Evolutionary conservation across 1,284 basidiomycete species (phyloP).

Genomic region (Leccinum colubrinum): DNA sequence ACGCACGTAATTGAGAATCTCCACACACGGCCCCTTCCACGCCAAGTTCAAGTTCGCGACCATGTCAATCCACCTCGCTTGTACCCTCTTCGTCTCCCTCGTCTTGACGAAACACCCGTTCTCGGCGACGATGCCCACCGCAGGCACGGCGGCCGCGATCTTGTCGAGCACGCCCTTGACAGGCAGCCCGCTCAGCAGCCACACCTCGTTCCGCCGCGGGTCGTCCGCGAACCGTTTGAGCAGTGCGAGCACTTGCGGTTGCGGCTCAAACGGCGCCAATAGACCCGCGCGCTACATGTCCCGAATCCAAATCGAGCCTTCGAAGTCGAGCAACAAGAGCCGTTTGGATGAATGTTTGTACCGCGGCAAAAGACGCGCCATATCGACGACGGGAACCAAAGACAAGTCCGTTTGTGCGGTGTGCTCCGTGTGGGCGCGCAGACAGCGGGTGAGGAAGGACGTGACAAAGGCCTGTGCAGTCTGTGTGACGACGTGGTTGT

Average conservation of each 20-base stretch:
- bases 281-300: slow-evolving; percentile 47
- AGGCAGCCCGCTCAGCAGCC: slow-evolving; percentile 77
- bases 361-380: slow-evolving; percentile 50
- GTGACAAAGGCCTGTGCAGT: slow-evolving; percentile 84
- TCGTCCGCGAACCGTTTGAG: slow-evolving; percentile 66
- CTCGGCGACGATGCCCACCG: slow-evolving; percentile 83
- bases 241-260: slow-evolving; percentile 52
- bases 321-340: slow-evolving; percentile 76
- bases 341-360: slow-evolving; percentile 65
- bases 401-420: slow-evolving; percentile 33
- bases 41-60: no score
- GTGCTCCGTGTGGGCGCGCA: slow-evolving; percentile 71
- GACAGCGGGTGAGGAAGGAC: slow-evolving; percentile 71
- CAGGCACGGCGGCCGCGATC: slow-evolving; percentile 58
- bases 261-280: slow-evolving; percentile 48
- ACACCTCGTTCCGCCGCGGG: slow-evolving; percentile 70
- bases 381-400: slow-evolving; percentile 50
- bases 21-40: no score
- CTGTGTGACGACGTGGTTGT: slow-evolving; percentile 85
- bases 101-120: slow-evolving; percentile 86
- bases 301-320: slow-evolving; percentile 71
- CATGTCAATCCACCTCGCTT: no score
- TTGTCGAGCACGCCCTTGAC: slow-evolving; percentile 62
- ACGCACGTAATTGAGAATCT: no score
- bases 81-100: slow-evolving; percentile 23